These are phyloP conservation scores for Diaporthe ampelina DNA, from an alignment of 2,329 filamentous ascomycete species.

Conservation along the genomic window DNA sequence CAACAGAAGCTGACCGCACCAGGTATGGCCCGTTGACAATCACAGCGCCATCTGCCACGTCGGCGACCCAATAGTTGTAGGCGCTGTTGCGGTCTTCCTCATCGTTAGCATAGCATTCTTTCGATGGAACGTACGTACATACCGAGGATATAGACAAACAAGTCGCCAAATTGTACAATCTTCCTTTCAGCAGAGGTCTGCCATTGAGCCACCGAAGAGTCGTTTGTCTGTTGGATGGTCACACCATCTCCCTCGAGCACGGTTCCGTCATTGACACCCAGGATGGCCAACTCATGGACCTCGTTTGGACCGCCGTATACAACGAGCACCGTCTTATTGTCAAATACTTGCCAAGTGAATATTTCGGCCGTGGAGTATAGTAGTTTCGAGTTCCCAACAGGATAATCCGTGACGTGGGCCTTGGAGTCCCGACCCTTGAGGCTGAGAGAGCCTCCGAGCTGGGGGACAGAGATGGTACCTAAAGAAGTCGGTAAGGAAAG, in stretches of 20 bases:
- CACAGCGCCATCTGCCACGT: slow-evolving; percentile 53
- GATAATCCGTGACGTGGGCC: slow-evolving; percentile 77
- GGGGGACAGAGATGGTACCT: slow-evolving; percentile 70
- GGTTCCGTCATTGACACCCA: background rate
- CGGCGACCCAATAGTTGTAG: slow-evolving; percentile 78
- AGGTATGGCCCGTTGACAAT: slow-evolving; percentile 77
- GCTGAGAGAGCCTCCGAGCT: slow-evolving; percentile 68
- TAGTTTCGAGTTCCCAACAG: slow-evolving; percentile 68
- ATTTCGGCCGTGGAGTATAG: slow-evolving; percentile 80
- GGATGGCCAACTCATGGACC: slow-evolving; percentile 72
- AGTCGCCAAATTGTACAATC: slow-evolving; percentile 52
- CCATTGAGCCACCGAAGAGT: slow-evolving; percentile 50
- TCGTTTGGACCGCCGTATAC: slow-evolving; percentile 75
- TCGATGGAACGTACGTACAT: slow-evolving; percentile 24
- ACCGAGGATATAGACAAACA: slow-evolving; percentile 64
- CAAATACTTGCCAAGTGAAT: slow-evolving; percentile 77
- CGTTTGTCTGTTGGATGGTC: slow-evolving; percentile 45
- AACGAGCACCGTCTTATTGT: slow-evolving; percentile 70
- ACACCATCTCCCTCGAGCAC: slow-evolving; percentile 43
- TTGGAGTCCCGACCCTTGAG: slow-evolving; percentile 76
- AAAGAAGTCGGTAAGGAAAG: slow-evolving; percentile 72
- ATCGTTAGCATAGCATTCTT: background rate
- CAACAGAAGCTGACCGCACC: slow-evolving; percentile 69
- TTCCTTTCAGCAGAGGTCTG: slow-evolving; percentile 48
- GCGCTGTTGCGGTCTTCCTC: slow-evolving; percentile 64